phyloP scores from a whole-genome alignment of 345 rosid genomes.

The Stellera chamaejasme region DNA sequence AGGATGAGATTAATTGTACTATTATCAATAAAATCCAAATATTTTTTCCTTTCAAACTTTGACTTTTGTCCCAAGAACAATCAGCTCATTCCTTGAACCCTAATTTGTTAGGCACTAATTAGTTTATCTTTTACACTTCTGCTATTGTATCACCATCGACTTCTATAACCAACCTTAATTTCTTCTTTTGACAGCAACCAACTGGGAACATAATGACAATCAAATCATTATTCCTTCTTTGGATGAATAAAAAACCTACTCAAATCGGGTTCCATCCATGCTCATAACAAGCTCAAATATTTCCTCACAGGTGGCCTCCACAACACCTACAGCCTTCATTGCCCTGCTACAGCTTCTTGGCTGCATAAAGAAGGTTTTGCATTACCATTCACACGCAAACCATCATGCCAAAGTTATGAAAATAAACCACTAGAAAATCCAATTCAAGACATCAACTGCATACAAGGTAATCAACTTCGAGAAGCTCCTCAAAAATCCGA shows the following conservation, averaged over 20 bases:
- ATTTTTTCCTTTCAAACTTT: too few relatives aligned
- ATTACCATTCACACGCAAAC: conserved; percentile 17
- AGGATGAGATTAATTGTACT: too few relatives aligned
- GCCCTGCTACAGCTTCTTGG: conserved; percentile 99
- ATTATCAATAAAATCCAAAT: too few relatives aligned
- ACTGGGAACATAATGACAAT: too few relatives aligned
- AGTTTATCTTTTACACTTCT: too few relatives aligned
- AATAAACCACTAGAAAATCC: conserved; percentile 13
- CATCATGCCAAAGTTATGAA: conserved; percentile 6
- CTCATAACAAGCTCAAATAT: conserved; percentile 97
- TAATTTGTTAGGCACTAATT: too few relatives aligned
- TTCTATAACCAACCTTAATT: too few relatives aligned
- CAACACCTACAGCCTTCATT: conserved; percentile 99
- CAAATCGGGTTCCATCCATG: conserved; percentile 98
- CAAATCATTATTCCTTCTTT: not conserved
- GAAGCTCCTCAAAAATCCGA: conserved; percentile 98
- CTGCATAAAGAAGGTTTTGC: conserved; percentile 37
- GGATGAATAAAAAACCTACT: conserved; percentile 59
- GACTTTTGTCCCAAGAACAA: too few relatives aligned
- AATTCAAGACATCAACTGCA: conserved; percentile 19
- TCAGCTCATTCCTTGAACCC: too few relatives aligned
- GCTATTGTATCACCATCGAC: too few relatives aligned
- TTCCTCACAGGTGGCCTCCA: conserved; percentile 96
- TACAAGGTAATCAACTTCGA: conserved; percentile 99
- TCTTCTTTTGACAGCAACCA: too few relatives aligned